phyloP scores from a whole-genome alignment of 345 rosid genomes.

The Gossypium longicalyx region DNA sequence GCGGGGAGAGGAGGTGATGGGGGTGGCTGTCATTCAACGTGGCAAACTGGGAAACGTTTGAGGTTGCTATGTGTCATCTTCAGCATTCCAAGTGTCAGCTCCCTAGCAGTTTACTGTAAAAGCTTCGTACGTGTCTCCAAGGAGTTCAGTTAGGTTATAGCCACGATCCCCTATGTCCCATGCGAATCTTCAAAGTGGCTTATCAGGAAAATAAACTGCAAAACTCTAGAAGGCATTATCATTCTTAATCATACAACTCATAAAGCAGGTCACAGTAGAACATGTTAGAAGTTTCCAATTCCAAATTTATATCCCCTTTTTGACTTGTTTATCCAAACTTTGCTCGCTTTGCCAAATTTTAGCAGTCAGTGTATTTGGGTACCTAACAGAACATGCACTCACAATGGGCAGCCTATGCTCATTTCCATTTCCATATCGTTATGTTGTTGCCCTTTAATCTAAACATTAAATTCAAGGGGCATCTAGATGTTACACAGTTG shows the following conservation, averaged over 20 bases:
- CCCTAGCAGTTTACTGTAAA: background rate
- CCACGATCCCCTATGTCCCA: too few species aligned
- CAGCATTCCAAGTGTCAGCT: slow-evolving; percentile 16
- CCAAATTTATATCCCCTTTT: background rate
- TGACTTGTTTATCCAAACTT: background rate
- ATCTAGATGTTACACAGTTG: too few species aligned
- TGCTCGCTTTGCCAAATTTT: background rate
- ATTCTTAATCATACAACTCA: background rate
- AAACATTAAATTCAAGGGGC: too few species aligned
- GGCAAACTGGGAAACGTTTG: background rate
- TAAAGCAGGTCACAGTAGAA: background rate
- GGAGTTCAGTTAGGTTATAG: background rate
- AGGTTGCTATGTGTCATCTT: slow-evolving; percentile 5
- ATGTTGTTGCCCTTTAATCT: too few species aligned
- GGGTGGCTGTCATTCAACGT: slow-evolving; percentile 10
- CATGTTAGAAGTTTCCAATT: background rate
- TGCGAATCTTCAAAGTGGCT: background rate
- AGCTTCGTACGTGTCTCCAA: background rate
- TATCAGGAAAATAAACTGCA: background rate
- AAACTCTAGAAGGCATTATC: background rate
- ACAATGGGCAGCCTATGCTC: too few species aligned
- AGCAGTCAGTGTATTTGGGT: too few species aligned
- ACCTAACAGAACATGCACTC: background rate
- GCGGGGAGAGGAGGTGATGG: background rate
- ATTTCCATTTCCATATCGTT: too few species aligned